Base-by-base conservation (phyloP, 441 rosid species). In the Francoa sonchifolia region DNA sequence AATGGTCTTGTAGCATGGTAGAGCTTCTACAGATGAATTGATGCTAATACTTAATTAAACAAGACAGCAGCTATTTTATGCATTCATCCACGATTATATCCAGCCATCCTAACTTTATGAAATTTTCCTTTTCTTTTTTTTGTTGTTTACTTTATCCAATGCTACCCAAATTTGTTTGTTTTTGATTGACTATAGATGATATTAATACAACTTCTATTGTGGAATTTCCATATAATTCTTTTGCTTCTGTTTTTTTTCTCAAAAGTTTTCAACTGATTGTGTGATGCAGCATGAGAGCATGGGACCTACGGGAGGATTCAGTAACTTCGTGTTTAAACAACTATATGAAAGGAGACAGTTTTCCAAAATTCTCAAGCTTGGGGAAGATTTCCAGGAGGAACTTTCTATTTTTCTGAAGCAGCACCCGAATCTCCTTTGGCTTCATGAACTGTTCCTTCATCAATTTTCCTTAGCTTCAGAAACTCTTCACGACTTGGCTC, bases 241-340 rank as follows among this genome's bases (percentile, higher is more conserved):
- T 10, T 37, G 25, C 11, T 37, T n/a, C 12, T 11, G 13, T 20
- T 37, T 37, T 10, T 19, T 15, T n/a, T n/a, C 42, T 37, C 15
- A 37, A 37, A 26, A 37, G 8, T 10, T 15, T 34, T 56, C 15
- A 19, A 4, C 19, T 57, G 46, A 35, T 55, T 28, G 22, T 3
- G 52, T 54, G 11, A 29, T 57, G 65, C 83, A 90, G 99, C 76
- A 57, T 25, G 95, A 90, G 41, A 73, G 94, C 67, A 54, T 76
- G 74, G 99, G 94, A 42, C 94, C 95, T 34, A 77, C 66, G 36
- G 79, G 90, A 63, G 99, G 99, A 42, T 90, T 86, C 75, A 73
- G 90, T 58, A 76, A 76, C 63, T 90, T 69, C 57, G 99, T 83
- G 46, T 86, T 86, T 59, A 60, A 80, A 47, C 87, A 82, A 61